Percentiles rank a stretch among this genome's conserved stretches.
These are phyloP conservation scores for Holtermanniella nyarrowii DNA, from an alignment of 768 basidiomycete genomes.

Conservation along the genomic window DNA sequence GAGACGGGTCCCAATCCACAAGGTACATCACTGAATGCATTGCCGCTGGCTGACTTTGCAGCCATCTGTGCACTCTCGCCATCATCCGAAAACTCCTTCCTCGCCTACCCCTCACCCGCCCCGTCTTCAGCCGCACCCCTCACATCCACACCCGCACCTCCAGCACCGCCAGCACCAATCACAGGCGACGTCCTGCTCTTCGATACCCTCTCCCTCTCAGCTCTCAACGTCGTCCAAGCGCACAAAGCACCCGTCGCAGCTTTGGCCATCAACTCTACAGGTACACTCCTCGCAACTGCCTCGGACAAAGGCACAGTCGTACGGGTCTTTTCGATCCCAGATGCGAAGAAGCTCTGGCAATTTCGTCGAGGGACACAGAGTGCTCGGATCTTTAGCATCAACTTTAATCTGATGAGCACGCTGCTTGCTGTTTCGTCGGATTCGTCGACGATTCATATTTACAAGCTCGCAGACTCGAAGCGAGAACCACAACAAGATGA, in stretches of 20 bases:
- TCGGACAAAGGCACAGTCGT: constrained; percentile 96
- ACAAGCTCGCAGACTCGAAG: constrained; percentile 54
- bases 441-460: constrained; percentile 93
- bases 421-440: constrained; percentile 84
- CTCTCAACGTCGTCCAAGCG: constrained; percentile 91
- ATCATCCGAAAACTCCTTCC: constrained; percentile 81
- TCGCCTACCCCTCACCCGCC: constrained; percentile 91
- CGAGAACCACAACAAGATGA: not conserved
- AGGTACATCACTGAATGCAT: constrained; percentile 46
- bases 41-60: constrained; percentile 42
- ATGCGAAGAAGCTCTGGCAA: constrained; percentile 88
- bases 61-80: constrained; percentile 93
- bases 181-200: constrained; percentile 78
- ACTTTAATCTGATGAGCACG: constrained; percentile 71
- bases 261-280: constrained; percentile 72
- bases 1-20: constrained; percentile 94
- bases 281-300: constrained; percentile 83
- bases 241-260: constrained; percentile 89
- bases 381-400: constrained; percentile 70
- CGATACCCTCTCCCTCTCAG: constrained; percentile 80
- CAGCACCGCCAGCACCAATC: constrained; percentile 41
- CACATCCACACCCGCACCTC: constrained; percentile 43
- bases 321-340: constrained; percentile 81
- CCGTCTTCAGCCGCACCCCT: constrained; percentile 59
- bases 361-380: constrained; percentile 84